Conservation (phyloP, 495 filamentous ascomycete species). For the Wilcoxina mikolae region DNA sequence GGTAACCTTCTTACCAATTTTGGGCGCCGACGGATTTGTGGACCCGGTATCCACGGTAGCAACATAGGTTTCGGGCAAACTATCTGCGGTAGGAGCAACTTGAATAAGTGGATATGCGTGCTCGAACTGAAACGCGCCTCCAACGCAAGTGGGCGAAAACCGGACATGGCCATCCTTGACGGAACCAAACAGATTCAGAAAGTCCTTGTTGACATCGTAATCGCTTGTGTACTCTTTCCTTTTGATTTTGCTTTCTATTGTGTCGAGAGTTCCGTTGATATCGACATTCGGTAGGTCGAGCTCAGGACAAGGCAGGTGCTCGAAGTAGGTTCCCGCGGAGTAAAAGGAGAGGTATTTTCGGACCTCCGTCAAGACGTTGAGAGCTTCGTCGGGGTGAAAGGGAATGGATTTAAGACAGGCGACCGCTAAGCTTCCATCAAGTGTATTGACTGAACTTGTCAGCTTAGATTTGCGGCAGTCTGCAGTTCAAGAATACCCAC, state of each 20-base stretch:
- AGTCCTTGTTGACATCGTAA: constrained; percentile 17
- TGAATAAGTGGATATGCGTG: constrained; percentile 16
- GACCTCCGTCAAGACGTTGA: background rate
- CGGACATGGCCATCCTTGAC: constrained; percentile 19
- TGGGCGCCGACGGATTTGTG: background rate
- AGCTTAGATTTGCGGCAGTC: no score
- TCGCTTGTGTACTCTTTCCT: constrained; percentile 11
- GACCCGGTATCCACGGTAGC: background rate
- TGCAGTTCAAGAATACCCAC: no score
- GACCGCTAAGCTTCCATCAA: no score
- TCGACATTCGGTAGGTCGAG: constrained; percentile 18
- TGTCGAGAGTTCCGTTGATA: constrained; percentile 14
- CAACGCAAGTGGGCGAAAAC: constrained; percentile 10
- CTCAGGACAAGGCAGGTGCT: constrained; percentile 18
- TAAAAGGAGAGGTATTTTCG: constrained; percentile 16
- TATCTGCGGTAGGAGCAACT: constrained; percentile 9
- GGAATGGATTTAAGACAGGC: constrained; percentile 14
- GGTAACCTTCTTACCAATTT: constrained; percentile 7
- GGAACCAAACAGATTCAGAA: constrained; percentile 18
- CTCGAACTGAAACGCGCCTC: constrained; percentile 2
- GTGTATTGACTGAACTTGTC: no score
- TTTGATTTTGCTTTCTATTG: constrained; percentile 11
- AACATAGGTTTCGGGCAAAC: constrained; percentile 12
- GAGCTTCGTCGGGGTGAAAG: constrained; percentile 8
- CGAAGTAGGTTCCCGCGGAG: constrained; percentile 22